Evolutionary conservation across 2,329 filamentous ascomycete genomes (phyloP).

Genomic region (Cladophialophora psammophila): DNA sequence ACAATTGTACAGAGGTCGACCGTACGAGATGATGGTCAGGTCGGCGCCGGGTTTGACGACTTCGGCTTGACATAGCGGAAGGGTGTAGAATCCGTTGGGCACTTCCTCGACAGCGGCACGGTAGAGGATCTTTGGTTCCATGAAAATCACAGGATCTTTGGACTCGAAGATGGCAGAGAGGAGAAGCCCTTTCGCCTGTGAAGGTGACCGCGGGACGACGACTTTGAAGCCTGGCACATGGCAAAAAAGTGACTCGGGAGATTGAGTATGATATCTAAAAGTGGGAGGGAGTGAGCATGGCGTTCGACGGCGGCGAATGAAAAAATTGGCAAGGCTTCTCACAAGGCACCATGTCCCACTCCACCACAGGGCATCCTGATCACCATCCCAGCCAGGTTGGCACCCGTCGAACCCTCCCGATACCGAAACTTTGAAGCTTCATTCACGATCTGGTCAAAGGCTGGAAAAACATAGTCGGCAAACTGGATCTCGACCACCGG

Average conservation of each 20-base stretch:
- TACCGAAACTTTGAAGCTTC: conserved; percentile 90
- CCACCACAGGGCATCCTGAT: conserved; percentile 91
- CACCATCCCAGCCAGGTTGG: conserved; percentile 77
- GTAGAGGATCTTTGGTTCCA: conserved; percentile 95
- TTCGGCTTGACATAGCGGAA: conserved; percentile 85
- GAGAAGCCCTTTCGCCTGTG: conserved; percentile 87
- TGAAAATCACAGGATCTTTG: conserved; percentile 87
- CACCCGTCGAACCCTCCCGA: conserved; percentile 70
- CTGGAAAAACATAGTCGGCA: conserved; percentile 90
- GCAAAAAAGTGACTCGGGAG: conserved; percentile 84
- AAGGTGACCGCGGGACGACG: conserved; percentile 82
- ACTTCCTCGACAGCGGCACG: conserved; percentile 91
- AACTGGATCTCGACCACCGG: conserved; percentile 95
- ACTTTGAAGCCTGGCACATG: conserved; percentile 87
- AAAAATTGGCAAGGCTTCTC: conserved; percentile 56
- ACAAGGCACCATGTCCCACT: conserved; percentile 85
- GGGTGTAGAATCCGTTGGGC: conserved; percentile 77
- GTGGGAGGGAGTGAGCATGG: neutral
- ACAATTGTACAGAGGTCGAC: conserved; percentile 88
- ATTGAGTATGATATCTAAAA: conserved; percentile 77
- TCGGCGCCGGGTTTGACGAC: conserved; percentile 80
- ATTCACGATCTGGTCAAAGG: conserved; percentile 92
- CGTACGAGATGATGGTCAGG: conserved; percentile 85
- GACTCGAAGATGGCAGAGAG: conserved; percentile 75
- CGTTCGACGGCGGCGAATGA: neutral